phyloP scores from a whole-genome alignment of 2,329 filamentous ascomycete species.

The Neopestalotiopsis rosae region DNA sequence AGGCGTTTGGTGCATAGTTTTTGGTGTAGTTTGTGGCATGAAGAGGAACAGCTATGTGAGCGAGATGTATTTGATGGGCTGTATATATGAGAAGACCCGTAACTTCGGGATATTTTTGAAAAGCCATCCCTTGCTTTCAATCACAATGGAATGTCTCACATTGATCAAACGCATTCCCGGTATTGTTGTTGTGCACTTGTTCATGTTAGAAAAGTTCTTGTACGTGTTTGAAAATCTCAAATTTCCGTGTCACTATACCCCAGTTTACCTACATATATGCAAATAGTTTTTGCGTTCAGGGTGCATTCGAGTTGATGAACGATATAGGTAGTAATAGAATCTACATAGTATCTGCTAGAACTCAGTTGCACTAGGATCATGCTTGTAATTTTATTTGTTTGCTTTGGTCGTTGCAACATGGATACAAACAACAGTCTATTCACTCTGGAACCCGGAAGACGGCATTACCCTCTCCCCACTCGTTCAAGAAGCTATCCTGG shows the following conservation, averaged over 20 bases:
- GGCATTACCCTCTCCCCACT: slow-evolving; percentile 10
- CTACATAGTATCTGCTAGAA: background rate
- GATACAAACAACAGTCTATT: background rate
- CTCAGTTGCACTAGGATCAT: slow-evolving; percentile 8
- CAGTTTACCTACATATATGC: no score
- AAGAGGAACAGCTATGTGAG: background rate
- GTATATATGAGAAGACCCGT: slow-evolving; percentile 4
- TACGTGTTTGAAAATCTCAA: background rate
- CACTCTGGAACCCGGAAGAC: background rate
- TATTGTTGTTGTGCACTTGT: background rate
- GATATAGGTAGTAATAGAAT: background rate
- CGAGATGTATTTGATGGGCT: background rate
- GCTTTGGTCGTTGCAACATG: background rate
- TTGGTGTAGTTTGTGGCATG: background rate
- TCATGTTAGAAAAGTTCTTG: background rate
- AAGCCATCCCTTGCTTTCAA: slow-evolving; percentile 11
- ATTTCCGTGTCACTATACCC: background rate
- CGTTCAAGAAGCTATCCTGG: background rate
- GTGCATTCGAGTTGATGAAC: background rate
- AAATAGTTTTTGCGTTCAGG: no score
- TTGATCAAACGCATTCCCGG: background rate
- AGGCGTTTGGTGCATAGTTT: slow-evolving; percentile 6
- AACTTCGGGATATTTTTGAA: background rate
- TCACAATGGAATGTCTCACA: slow-evolving; percentile 9
- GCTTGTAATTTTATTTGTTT: slow-evolving; percentile 5